Conservation (phyloP, 1,139 yeast species). For the Pichia sp. region DNA sequence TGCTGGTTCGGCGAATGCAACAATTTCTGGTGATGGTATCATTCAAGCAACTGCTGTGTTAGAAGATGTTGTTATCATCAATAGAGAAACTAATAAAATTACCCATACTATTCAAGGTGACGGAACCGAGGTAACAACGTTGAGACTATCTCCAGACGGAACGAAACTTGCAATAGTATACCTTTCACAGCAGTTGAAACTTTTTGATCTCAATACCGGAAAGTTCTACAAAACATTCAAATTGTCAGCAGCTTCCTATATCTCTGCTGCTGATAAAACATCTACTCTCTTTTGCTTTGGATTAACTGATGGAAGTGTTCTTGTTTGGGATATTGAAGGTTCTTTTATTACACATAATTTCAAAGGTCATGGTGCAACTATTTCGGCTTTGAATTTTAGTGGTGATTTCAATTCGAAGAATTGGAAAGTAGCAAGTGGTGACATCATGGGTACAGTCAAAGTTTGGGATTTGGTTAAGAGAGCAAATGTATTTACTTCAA, state of each 20-base stretch:
- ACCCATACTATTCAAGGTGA: conserved; percentile 73
- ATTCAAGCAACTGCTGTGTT: conserved; percentile 71
- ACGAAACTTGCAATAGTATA: conserved; percentile 62
- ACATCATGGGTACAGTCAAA: conserved; percentile 77
- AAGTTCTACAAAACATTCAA: conserved; percentile 48
- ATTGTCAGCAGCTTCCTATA: conserved; percentile 73
- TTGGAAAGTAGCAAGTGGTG: conserved; percentile 85
- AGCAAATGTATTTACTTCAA: conserved; percentile 50
- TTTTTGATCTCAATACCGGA: conserved; percentile 45
- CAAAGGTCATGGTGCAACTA: conserved; percentile 92
- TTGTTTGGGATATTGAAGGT: conserved; percentile 88
- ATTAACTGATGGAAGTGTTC: conserved; percentile 87
- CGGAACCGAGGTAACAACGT: conserved; percentile 68
- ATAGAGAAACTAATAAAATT: conserved; percentile 49
- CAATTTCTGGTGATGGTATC: conserved; percentile 57
- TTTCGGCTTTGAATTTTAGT: conserved; percentile 67
- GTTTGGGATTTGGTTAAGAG: conserved; percentile 89
- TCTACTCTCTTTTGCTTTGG: conserved; percentile 89
- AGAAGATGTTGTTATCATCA: conserved; percentile 69
- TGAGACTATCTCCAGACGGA: conserved; percentile 75
- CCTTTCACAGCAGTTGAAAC: conserved; percentile 73
- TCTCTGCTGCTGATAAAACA: conserved; percentile 68
- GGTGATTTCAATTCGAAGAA: conserved; percentile 63
- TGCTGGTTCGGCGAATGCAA: conserved; percentile 75
- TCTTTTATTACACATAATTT: conserved; percentile 84